A percentile compares a stretch with the other conserved stretches of the same genome.
Conservation (phyloP, 1,284 basidiomycete genomes). For the Porogramme epimiltina region DNA sequence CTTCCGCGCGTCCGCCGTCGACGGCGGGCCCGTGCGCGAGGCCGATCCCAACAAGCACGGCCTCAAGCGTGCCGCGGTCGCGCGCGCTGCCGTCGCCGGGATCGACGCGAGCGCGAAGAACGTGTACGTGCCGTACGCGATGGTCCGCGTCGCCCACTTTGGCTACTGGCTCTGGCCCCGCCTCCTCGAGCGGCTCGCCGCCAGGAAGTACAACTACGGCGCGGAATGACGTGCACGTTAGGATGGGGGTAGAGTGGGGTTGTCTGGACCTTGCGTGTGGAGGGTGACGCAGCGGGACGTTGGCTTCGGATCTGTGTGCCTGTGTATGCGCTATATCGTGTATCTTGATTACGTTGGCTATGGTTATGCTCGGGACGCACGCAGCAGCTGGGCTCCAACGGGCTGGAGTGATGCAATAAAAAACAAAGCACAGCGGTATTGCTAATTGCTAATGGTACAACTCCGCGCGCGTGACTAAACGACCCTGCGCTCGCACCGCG, state of each 20-base stretch:
- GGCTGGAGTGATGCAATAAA: no score
- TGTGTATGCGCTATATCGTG: no score
- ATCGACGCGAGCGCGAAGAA: slow-evolving; percentile 56
- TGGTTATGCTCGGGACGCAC: no score
- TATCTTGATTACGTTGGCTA: no score
- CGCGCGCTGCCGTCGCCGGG: slow-evolving; percentile 54
- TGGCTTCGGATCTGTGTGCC: no score
- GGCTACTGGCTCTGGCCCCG: slow-evolving; percentile 66
- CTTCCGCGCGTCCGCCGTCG: slow-evolving; percentile 80
- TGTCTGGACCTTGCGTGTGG: no score
- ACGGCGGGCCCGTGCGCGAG: slow-evolving; percentile 55
- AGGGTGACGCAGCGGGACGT: no score
- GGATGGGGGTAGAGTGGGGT: no score
- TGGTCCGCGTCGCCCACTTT: slow-evolving; percentile 40
- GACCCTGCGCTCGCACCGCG: slow-evolving; percentile 59
- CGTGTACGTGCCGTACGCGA: slow-evolving; percentile 54
- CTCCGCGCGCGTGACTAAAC: no score
- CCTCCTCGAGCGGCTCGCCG: slow-evolving; percentile 56
- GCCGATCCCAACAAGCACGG: slow-evolving; percentile 56
- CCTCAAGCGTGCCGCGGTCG: slow-evolving; percentile 57
- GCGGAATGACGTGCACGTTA: slow-evolving; percentile 4
- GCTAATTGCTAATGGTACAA: no score
- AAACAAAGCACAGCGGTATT: no score
- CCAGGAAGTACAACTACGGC: slow-evolving; percentile 52
- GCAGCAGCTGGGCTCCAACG: no score